Conservation (phyloP, 2,329 filamentous ascomycete species). For the Penicillium sp. region DNA sequence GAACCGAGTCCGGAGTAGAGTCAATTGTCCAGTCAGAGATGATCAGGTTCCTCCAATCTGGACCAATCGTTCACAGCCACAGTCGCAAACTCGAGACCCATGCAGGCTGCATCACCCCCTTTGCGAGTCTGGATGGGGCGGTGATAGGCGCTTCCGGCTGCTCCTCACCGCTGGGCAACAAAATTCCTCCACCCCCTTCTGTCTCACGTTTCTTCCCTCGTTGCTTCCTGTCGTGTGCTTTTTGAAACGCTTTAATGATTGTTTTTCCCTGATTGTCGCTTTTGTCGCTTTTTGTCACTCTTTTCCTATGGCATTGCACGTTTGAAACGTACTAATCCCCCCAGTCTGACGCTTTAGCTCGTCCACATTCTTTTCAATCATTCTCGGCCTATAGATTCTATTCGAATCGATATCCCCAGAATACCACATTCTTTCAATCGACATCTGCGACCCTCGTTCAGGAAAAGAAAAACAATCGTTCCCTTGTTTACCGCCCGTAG, state of each 20-base stretch:
- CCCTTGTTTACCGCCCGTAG: not conserved
- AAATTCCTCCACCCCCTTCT: constrained; percentile 25
- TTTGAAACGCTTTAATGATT: constrained; percentile 24
- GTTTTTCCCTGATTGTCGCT: constrained; percentile 15
- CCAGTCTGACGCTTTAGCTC: constrained; percentile 25
- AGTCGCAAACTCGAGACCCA: constrained; percentile 7
- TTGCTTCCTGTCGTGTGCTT: constrained; percentile 20
- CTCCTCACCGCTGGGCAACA: constrained; percentile 33
- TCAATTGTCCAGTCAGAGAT: not conserved
- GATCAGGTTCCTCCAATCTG: not conserved
- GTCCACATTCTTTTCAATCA: constrained; percentile 27
- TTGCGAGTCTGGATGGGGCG: constrained; percentile 10
- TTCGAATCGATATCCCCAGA: not conserved
- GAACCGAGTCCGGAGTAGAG: not conserved
- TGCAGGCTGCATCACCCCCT: constrained; percentile 26
- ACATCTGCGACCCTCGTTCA: constrained; percentile 12
- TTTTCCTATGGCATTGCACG: constrained; percentile 32
- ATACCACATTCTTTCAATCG: constrained; percentile 26
- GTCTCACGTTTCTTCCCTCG: constrained; percentile 14
- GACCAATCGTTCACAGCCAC: constrained; percentile 8
- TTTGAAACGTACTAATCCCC: constrained; percentile 24
- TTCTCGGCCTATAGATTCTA: constrained; percentile 10
- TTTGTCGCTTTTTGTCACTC: constrained; percentile 24
- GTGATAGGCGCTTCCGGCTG: constrained; percentile 21
- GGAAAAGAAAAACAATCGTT: constrained; percentile 17